phyloP scores from a whole-genome alignment of 2,329 filamentous ascomycete genomes.

The Aspergillus felis region DNA sequence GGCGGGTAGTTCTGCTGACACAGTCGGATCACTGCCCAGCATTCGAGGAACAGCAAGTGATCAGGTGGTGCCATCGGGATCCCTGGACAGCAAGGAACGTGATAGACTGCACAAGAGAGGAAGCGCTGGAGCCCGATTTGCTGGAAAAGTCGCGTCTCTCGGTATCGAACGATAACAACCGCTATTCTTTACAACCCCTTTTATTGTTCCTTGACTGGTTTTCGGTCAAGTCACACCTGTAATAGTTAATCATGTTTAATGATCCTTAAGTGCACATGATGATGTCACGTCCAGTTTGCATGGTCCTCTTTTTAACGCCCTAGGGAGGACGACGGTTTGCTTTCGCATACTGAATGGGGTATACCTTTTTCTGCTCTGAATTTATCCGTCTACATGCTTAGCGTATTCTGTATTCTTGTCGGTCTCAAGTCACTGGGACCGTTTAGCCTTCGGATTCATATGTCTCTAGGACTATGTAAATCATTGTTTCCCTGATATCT shows the following conservation, averaged over 20 bases:
- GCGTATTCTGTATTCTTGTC: background rate
- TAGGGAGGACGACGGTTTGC: background rate
- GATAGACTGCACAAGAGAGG: conserved; percentile 75
- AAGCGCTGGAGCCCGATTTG: conserved; percentile 69
- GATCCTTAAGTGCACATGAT: conserved; percentile 14
- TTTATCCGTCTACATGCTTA: background rate
- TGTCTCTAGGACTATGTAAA: background rate
- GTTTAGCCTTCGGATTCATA: background rate
- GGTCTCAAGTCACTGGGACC: background rate
- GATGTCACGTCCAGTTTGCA: conserved; percentile 6
- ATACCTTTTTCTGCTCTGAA: background rate
- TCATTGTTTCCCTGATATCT: background rate
- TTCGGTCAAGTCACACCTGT: background rate
- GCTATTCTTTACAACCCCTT: conserved; percentile 6
- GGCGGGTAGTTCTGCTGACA: conserved; percentile 48
- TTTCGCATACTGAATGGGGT: background rate
- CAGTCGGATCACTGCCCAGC: conserved; percentile 58
- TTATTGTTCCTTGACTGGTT: conserved; percentile 7
- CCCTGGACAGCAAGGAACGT: conserved; percentile 49
- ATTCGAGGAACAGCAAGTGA: conserved; percentile 37
- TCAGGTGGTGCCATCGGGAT: conserved; percentile 19
- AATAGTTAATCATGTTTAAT: conserved; percentile 19
- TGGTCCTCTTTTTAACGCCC: conserved; percentile 3
- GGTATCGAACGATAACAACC: conserved; percentile 37
- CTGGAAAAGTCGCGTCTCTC: conserved; percentile 44